phyloP scores from a whole-genome alignment of 257 asterid genomes.

The Nicotiana tomentosiformis region DNA sequence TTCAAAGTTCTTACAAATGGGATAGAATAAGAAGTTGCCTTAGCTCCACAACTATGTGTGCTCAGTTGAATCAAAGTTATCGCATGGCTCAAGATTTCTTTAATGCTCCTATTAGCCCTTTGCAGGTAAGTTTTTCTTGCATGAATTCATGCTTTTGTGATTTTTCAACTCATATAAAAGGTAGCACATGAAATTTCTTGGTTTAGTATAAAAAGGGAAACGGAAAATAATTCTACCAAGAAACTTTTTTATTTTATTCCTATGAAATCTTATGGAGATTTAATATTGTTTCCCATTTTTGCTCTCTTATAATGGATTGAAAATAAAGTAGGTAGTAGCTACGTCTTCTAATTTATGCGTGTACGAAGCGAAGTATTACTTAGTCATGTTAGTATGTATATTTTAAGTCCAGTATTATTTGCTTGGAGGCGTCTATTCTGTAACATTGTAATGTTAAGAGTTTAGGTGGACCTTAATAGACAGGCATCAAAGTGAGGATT shows the following conservation, averaged over 20 bases:
- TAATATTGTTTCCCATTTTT: too few relatives aligned
- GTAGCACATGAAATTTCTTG: not conserved
- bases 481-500: not conserved
- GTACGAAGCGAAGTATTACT: too few relatives aligned
- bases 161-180: not conserved
- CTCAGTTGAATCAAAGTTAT: conserved; percentile 70
- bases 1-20: conserved; percentile 66
- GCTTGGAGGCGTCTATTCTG: not conserved
- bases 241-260: not conserved
- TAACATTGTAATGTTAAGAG: not conserved
- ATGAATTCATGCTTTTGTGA: not conserved
- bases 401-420: not conserved
- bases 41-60: conserved; percentile 61
- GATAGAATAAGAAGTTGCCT: conserved; percentile 71
- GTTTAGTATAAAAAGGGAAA: not conserved
- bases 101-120: conserved; percentile 64
- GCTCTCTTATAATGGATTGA: too few relatives aligned
- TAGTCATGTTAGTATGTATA: not conserved
- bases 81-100: conserved; percentile 90
- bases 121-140: conserved; percentile 48
- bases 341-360: too few relatives aligned
- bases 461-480: not conserved
- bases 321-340: not conserved
- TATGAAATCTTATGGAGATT: not conserved
- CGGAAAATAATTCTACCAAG: not conserved